These are phyloP conservation scores for Phallus indusiatus DNA, from an alignment of 768 basidiomycete species.

Conservation along the genomic window DNA sequence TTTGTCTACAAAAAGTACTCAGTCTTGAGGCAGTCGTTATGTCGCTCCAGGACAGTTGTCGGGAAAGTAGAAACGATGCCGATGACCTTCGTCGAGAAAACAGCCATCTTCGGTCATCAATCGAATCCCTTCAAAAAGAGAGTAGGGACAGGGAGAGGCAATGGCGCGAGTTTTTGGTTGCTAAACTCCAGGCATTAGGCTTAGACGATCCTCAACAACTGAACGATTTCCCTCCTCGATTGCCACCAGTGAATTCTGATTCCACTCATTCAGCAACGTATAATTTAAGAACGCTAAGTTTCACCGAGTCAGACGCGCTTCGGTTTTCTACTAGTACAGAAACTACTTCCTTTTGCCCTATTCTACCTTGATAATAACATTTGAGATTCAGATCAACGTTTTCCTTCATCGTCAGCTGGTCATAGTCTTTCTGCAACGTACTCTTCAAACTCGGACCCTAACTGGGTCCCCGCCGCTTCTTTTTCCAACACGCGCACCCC, in stretches of 20 bases:
- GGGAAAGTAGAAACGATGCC: slow-evolving; percentile 53
- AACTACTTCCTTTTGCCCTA: background rate
- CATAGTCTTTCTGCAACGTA: background rate
- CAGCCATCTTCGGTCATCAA: slow-evolving; percentile 30
- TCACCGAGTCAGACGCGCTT: slow-evolving; percentile 30
- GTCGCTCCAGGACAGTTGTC: slow-evolving; percentile 73
- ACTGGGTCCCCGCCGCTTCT: slow-evolving; percentile 1
- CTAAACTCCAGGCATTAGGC: slow-evolving; percentile 41
- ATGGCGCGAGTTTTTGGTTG: slow-evolving; percentile 61
- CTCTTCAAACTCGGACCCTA: background rate
- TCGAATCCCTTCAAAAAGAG: slow-evolving; percentile 34
- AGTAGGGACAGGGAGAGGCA: slow-evolving; percentile 64
- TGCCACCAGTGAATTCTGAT: slow-evolving; percentile 14
- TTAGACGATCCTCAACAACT: slow-evolving; percentile 31
- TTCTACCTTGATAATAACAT: background rate
- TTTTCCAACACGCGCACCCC: slow-evolving; percentile 4
- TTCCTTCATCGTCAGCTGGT: background rate
- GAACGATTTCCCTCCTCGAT: slow-evolving; percentile 43
- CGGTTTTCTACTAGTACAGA: background rate
- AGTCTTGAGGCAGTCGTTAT: slow-evolving; percentile 79
- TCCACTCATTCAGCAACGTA: background rate
- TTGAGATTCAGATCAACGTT: background rate
- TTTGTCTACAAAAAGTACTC: slow-evolving; percentile 42
- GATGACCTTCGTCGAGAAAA: slow-evolving; percentile 60
- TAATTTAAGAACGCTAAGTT: slow-evolving; percentile 38